A percentile compares a stretch with the other conserved stretches of the same genome.
Evolutionary conservation across 495 filamentous ascomycete species (phyloP).

Genomic region (Pyronema omphalodes): DNA sequence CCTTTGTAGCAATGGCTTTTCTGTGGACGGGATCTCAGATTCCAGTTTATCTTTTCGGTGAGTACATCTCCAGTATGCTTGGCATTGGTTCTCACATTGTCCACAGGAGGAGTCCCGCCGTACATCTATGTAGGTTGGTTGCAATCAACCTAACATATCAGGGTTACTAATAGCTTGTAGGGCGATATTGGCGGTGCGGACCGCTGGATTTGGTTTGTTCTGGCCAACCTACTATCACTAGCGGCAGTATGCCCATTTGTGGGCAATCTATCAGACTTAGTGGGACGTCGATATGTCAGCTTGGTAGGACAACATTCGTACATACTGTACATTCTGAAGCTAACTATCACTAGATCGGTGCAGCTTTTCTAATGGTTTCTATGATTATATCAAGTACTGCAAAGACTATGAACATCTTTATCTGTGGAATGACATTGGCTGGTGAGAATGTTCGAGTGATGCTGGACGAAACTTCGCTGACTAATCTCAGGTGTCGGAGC

Average conservation of each 20-base stretch:
- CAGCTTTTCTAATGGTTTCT: constrained; percentile 40
- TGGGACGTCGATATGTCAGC: constrained; percentile 50
- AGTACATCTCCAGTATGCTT: neutral
- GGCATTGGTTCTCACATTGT: neutral
- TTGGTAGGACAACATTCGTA: constrained; percentile 20
- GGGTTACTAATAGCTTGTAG: neutral
- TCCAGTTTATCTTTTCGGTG: constrained; percentile 1
- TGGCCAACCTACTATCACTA: constrained; percentile 47
- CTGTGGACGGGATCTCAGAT: constrained; percentile 2
- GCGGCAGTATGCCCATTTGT: constrained; percentile 57
- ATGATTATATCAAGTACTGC: constrained; percentile 48
- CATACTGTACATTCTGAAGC: neutral
- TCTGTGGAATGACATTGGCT: constrained; percentile 35
- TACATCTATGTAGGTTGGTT: constrained; percentile 34
- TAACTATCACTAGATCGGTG: constrained; percentile 26
- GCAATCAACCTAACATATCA: neutral
- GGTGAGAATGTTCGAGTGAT: constrained; percentile 26
- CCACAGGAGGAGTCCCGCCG: constrained; percentile 37
- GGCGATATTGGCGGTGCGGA: constrained; percentile 43
- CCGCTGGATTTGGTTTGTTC: constrained; percentile 56
- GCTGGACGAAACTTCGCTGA: neutral
- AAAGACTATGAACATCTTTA: constrained; percentile 47
- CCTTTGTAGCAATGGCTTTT: constrained; percentile 2
- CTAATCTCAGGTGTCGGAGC: constrained; percentile 37
- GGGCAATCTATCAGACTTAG: constrained; percentile 48